phyloP scores from a whole-genome alignment of 2,329 filamentous ascomycete genomes.

The Diaporthe caulivora region DNA sequence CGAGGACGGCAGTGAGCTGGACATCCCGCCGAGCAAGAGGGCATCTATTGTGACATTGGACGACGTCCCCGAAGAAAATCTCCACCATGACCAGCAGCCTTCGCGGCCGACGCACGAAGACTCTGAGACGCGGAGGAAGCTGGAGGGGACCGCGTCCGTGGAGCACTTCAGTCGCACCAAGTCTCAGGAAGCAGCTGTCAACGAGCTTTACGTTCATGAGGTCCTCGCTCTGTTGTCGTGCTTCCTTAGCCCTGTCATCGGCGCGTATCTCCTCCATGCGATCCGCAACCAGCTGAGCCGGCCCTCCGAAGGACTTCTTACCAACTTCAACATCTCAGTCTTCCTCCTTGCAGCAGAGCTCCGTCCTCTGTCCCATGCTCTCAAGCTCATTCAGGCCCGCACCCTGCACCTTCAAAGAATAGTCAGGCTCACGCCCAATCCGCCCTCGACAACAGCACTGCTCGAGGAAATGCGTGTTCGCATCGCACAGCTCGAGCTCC shows the following conservation, averaged over 20 bases:
- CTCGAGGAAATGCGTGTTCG: conserved; percentile 72
- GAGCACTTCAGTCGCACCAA: conserved; percentile 38
- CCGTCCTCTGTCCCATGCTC: conserved; percentile 82
- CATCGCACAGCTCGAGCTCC: conserved; percentile 77
- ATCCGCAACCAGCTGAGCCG: conserved; percentile 85
- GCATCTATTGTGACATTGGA: conserved; percentile 50
- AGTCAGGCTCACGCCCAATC: conserved; percentile 67
- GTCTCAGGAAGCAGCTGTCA: conserved; percentile 56
- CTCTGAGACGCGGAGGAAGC: conserved; percentile 1
- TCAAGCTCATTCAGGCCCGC: conserved; percentile 82
- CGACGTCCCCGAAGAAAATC: conserved; percentile 52
- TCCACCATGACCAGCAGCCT: conserved; percentile 38
- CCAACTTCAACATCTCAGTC: conserved; percentile 92
- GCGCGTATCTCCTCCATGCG: conserved; percentile 86
- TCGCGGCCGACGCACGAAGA: conserved; percentile 37
- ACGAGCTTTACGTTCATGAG: conserved; percentile 81
- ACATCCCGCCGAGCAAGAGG: conserved; percentile 42
- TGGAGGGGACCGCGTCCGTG: background rate
- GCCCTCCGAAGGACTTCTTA: conserved; percentile 87
- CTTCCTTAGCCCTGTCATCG: conserved; percentile 81
- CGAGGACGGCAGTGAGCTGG: conserved; percentile 52
- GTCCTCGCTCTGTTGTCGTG: conserved; percentile 80
- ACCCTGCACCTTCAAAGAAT: conserved; percentile 86
- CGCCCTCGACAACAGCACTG: conserved; percentile 52
- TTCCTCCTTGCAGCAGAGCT: conserved; percentile 91